phyloP scores from a whole-genome alignment of 2,329 filamentous ascomycete species.

The Paracoccidioides brasiliensis region DNA sequence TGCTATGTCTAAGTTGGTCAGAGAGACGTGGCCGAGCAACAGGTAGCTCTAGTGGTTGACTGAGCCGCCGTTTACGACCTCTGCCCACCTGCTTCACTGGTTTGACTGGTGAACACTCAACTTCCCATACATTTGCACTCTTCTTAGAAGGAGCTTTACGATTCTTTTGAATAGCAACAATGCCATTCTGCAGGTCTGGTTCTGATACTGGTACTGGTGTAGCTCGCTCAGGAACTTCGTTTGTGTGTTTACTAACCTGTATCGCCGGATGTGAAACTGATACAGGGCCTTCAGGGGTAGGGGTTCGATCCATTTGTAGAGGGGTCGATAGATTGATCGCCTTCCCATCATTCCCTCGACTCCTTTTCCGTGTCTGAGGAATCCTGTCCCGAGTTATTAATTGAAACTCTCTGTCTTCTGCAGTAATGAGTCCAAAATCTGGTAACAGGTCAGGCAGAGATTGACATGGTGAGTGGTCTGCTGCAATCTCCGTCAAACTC shows the following conservation, averaged over 20 bases:
- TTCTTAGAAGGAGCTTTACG: background rate
- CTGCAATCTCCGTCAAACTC: conserved; percentile 30
- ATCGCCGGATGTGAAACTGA: background rate
- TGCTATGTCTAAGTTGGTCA: background rate
- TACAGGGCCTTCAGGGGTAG: background rate
- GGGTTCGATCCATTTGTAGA: background rate
- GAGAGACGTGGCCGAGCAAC: background rate
- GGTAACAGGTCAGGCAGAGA: conserved; percentile 15
- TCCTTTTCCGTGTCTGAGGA: conserved; percentile 24
- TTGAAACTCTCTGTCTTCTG: conserved; percentile 29
- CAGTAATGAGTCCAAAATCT: conserved; percentile 24
- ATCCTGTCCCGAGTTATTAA: conserved; percentile 22
- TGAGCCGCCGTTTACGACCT: background rate
- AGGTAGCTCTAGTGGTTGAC: background rate
- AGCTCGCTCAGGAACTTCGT: background rate
- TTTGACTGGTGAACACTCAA: conserved; percentile 1
- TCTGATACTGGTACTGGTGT: background rate
- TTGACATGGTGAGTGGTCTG: conserved; percentile 26
- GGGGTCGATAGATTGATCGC: conserved; percentile 8
- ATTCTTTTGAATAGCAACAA: background rate
- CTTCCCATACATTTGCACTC: background rate
- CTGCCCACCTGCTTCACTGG: background rate
- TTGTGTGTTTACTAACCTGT: background rate
- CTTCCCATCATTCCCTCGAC: conserved; percentile 23
- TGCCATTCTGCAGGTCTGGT: background rate